phyloP scores from a whole-genome alignment of 495 filamentous ascomycete genomes.

The Penicillium cataractarum region DNA sequence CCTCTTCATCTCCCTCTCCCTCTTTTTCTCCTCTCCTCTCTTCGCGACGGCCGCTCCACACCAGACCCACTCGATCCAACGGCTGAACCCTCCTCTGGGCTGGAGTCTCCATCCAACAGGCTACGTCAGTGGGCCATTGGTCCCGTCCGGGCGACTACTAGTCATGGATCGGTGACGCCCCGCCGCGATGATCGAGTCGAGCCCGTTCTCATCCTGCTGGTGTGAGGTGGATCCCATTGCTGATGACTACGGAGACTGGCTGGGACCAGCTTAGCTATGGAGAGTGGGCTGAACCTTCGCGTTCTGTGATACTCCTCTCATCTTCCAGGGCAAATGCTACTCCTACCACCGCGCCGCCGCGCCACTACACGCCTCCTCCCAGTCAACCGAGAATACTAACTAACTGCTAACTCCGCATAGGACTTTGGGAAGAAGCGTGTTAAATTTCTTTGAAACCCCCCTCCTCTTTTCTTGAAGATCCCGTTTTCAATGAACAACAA shows the following conservation, averaged over 20 bases:
- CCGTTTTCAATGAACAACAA: background rate
- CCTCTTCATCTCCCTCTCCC: too few relatives aligned
- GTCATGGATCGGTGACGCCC: conserved; percentile 37
- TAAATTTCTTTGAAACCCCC: background rate
- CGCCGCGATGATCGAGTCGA: conserved; percentile 35
- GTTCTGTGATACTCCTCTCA: conserved; percentile 1
- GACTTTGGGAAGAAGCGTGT: background rate
- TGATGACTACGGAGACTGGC: conserved; percentile 11
- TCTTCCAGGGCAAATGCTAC: background rate
- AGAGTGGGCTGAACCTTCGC: conserved; percentile 22
- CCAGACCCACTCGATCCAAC: conserved; percentile 35
- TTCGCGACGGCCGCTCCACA: conserved; percentile 16
- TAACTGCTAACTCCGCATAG: background rate
- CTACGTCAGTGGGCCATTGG: conserved; percentile 30
- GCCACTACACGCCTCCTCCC: background rate
- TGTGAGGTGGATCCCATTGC: conserved; percentile 3
- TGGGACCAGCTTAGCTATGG: background rate
- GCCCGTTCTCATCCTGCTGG: conserved; percentile 22
- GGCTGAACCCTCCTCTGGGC: conserved; percentile 29
- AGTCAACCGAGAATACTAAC: background rate
- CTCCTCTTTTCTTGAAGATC: background rate
- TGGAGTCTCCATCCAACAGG: conserved; percentile 21
- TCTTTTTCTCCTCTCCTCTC: background rate
- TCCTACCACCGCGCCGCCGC: background rate
- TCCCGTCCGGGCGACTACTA: conserved; percentile 30